phyloP scores from a whole-genome alignment of 176 grass and related monocot genomes.

The Avena insularis region DNA sequence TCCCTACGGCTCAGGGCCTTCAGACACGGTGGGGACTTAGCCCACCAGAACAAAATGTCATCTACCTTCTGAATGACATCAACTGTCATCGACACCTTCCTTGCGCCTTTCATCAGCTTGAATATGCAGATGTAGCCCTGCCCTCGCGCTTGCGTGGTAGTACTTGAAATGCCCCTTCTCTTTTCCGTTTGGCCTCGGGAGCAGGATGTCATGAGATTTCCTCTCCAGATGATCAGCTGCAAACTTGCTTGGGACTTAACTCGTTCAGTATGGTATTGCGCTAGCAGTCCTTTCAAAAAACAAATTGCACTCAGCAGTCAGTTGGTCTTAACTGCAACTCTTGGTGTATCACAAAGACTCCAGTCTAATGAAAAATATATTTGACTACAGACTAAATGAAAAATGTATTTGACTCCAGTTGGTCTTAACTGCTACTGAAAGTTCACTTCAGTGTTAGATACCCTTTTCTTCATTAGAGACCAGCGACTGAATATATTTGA shows the following conservation, averaged over 20 bases:
- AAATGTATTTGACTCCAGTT: no score
- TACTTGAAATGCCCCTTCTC: constrained; percentile 36
- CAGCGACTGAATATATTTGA: no score
- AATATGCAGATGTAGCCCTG: constrained; percentile 40
- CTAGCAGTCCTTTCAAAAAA: background rate
- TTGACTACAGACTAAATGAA: no score
- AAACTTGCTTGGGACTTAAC: constrained; percentile 41
- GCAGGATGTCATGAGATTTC: constrained; percentile 24
- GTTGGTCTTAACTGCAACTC: background rate
- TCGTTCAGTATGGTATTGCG: background rate
- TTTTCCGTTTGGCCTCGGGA: constrained; percentile 33
- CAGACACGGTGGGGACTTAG: background rate
- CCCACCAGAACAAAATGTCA: background rate
- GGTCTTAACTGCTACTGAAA: no score
- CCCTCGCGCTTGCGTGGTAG: background rate
- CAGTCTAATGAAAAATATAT: no score
- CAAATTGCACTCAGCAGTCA: background rate
- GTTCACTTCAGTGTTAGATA: no score
- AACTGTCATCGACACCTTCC: constrained; percentile 18
- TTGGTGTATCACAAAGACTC: no score
- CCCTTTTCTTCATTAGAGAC: no score
- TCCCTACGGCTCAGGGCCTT: no score
- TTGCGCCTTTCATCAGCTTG: constrained; percentile 36
- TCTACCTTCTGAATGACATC: constrained; percentile 27
- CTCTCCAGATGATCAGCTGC: constrained; percentile 40